Conservation (phyloP, 805 yeast species). For the Ogataea paradorogensis region DNA sequence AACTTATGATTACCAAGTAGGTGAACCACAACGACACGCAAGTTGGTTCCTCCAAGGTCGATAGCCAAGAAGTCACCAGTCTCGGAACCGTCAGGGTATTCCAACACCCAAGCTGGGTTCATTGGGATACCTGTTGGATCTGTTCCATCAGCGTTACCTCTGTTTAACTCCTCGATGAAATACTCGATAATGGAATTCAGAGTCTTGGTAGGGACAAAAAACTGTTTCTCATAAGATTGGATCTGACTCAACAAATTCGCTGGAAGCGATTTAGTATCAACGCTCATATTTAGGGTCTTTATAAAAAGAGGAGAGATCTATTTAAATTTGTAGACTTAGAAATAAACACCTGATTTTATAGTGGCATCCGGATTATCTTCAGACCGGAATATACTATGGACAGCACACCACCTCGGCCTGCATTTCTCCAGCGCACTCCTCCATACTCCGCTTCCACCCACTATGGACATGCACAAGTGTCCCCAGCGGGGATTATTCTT, state of each 20-base stretch:
- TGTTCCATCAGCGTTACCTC: conserved; percentile 52
- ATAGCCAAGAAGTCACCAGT: conserved; percentile 58
- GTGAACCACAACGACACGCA: conserved; percentile 51
- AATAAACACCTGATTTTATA: not conserved
- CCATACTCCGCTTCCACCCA: conserved; percentile 3
- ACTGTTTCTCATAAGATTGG: conserved; percentile 34
- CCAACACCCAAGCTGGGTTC: conserved; percentile 61
- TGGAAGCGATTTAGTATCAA: conserved; percentile 10
- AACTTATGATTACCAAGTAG: conserved; percentile 76
- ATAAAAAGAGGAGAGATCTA: not conserved
- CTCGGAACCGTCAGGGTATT: conserved; percentile 56
- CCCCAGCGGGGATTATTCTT: conserved; percentile 1
- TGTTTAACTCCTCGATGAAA: conserved; percentile 49
- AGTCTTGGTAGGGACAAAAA: conserved; percentile 42
- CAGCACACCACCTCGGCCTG: conserved; percentile 1
- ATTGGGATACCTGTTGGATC: conserved; percentile 50
- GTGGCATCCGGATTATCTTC: not conserved
- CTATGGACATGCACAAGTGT: conserved; percentile 5
- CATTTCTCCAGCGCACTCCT: conserved; percentile 4
- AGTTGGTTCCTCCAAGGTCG: conserved; percentile 62
- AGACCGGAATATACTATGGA: not conserved
- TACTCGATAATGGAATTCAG: conserved; percentile 45
- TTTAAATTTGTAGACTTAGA: not conserved
- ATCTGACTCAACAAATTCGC: conserved; percentile 35
- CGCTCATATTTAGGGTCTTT: conserved; percentile 1